A percentile compares a stretch with the other conserved stretches of the same genome.
phyloP scores from a whole-genome alignment of 1,284 basidiomycete genomes.

The Xerocomus nothofagi region DNA sequence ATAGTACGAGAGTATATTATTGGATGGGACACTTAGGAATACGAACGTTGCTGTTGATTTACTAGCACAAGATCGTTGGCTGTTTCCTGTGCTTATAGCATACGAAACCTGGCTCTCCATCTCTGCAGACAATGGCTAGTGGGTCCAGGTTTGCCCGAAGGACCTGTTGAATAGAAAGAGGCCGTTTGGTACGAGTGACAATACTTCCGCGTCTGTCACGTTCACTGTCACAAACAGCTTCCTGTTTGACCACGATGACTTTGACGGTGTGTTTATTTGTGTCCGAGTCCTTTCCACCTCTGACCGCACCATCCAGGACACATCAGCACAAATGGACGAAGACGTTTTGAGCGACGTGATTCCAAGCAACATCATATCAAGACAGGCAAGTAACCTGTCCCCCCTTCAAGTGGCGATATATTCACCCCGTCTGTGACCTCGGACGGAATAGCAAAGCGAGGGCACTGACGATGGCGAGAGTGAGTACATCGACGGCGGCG shows the following conservation, averaged over 20 bases:
- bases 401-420: background rate
- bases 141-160: no score
- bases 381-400: constrained; percentile 52
- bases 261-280: constrained; percentile 19
- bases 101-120: no score
- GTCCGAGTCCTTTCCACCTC: background rate
- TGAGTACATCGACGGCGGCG: constrained; percentile 55
- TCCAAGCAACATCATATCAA: constrained; percentile 80
- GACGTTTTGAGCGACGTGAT: constrained; percentile 80
- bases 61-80: no score
- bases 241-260: constrained; percentile 22
- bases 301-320: constrained; percentile 14
- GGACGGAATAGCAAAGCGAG: constrained; percentile 58
- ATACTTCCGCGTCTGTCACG: constrained; percentile 22
- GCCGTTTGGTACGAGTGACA: no score
- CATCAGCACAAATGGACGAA: constrained; percentile 50
- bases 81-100: no score
- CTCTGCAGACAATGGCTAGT: no score
- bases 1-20: no score
- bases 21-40: no score
- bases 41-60: no score
- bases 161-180: no score
- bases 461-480: constrained; percentile 63
- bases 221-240: constrained; percentile 14
- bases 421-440: constrained; percentile 15